These are phyloP conservation scores for Pistacia atlantica DNA, from an alignment of 345 rosid genomes.

Conservation along the genomic window DNA sequence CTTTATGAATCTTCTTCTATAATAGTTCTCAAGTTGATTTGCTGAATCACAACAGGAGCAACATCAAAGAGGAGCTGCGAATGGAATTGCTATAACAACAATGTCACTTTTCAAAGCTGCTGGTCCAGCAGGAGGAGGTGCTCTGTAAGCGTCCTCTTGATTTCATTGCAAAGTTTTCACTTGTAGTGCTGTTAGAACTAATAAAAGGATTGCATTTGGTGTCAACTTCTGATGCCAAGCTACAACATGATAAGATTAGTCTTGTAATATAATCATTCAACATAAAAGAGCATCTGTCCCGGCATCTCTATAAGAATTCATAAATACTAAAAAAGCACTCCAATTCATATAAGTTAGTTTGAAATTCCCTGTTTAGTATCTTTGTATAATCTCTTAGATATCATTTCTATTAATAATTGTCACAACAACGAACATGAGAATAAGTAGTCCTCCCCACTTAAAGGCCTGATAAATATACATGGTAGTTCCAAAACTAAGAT, in stretches of 20 bases:
- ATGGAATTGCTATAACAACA: constrained; percentile 52
- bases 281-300: not conserved
- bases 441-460: too few species aligned
- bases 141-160: constrained; percentile 33
- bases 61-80: constrained; percentile 56
- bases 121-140: constrained; percentile 55
- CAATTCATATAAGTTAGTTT: not conserved
- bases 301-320: not conserved
- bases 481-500: too few species aligned
- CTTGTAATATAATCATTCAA: not conserved
- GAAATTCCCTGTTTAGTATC: not conserved
- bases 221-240: not conserved
- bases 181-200: not conserved
- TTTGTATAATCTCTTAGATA: not conserved
- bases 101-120: constrained; percentile 53
- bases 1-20: not conserved
- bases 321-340: not conserved
- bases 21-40: not conserved
- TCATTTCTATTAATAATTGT: not conserved
- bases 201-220: not conserved
- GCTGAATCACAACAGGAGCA: constrained; percentile 36
- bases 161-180: not conserved
- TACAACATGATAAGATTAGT: not conserved
- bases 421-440: not conserved
- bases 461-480: too few species aligned